phyloP scores from a whole-genome alignment of 495 filamentous ascomycete genomes.

The Daldinia childiae region DNA sequence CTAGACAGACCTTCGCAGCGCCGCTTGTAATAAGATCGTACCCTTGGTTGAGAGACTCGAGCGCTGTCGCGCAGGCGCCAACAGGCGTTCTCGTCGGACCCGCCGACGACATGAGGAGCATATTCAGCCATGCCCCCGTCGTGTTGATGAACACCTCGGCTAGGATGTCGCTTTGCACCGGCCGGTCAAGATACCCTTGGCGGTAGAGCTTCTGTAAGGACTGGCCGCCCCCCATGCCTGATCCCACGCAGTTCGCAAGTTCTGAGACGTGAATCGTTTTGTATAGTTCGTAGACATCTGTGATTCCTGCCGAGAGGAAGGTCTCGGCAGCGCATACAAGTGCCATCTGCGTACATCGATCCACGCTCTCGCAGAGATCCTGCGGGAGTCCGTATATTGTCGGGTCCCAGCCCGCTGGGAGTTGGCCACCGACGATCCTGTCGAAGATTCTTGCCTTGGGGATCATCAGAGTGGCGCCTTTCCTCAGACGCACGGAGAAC shows the following conservation, averaged over 20 bases:
- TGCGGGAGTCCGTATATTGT: slow-evolving; percentile 92
- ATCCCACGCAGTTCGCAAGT: slow-evolving; percentile 96
- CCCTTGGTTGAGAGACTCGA: slow-evolving; percentile 96
- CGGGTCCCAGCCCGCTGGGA: slow-evolving; percentile 96
- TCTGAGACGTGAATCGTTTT: slow-evolving; percentile 97
- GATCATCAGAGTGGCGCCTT: slow-evolving; percentile 88
- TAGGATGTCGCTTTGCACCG: slow-evolving; percentile 95
- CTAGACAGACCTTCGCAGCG: slow-evolving; percentile 95
- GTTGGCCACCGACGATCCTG: slow-evolving; percentile 92
- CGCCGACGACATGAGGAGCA: slow-evolving; percentile 94
- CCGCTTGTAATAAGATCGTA: slow-evolving; percentile 97
- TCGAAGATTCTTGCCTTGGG: slow-evolving; percentile 98
- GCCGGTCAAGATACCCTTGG: slow-evolving; percentile 92
- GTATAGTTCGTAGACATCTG: slow-evolving; percentile 98
- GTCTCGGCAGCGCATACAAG: slow-evolving; percentile 91
- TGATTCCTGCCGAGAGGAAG: slow-evolving; percentile 90
- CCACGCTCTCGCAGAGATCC: slow-evolving; percentile 95
- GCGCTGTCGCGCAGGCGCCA: slow-evolving; percentile 93
- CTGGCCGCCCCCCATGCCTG: slow-evolving; percentile 90
- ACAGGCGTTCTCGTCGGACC: slow-evolving; percentile 98
- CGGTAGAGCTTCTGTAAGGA: slow-evolving; percentile 96
- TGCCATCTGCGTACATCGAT: slow-evolving; percentile 92
- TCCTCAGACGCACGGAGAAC: slow-evolving; percentile 88
- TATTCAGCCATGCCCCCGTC: slow-evolving; percentile 98
- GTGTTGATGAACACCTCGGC: slow-evolving; percentile 99